Base-by-base conservation (phyloP, 805 yeast species). In the Yamadazyma olivae region DNA sequence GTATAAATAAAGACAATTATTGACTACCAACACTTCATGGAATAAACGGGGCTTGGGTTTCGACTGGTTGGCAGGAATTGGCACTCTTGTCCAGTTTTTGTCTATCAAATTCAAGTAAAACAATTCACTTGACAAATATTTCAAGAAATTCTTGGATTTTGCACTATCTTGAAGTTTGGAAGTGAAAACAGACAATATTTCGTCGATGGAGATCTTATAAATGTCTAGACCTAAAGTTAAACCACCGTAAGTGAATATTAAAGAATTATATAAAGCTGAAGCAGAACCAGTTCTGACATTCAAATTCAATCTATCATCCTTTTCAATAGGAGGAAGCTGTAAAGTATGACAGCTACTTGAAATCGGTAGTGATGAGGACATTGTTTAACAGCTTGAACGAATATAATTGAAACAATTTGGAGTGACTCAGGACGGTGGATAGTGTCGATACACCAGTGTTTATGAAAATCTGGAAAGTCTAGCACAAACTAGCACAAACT, bases 221-320 rank as follows among this genome's bases (percentile, higher is more conserved):
- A 81, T 49, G 31, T 74, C 74, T 13, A 83, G 49, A 1, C 82
- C 83, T 7, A 79, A 56, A 0, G 79, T 73, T 13, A 81, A 57
- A 0, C 93, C 93, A n/a, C 90, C 91, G 52, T 67, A 76, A 0
- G 77, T 79, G 20, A 79, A 71, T 1, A 83, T 65, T 33, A 78
- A 64, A 5, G 90, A 82, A 46, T 79, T 74, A 24, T 72, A 66
- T 17, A 79, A 64, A 1, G 72, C 61, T 2, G 79, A 60, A 0
- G 87, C 77, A 2, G 87, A 75, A 12, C 93, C 93, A 1, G 88
- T 79, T 38, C 91, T 66, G 30, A 74, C 74, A 36, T 77, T 77
- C 41, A 83, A 59, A 38, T 76, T 70, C 29, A 69, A 53, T 19
- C 83, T 62, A 38, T 74, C 75, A 46, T 77, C 84, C 22, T 65